Evolutionary conservation across 768 basidiomycete genomes (phyloP).

Genomic region (Mycena rebaudengoi): DNA sequence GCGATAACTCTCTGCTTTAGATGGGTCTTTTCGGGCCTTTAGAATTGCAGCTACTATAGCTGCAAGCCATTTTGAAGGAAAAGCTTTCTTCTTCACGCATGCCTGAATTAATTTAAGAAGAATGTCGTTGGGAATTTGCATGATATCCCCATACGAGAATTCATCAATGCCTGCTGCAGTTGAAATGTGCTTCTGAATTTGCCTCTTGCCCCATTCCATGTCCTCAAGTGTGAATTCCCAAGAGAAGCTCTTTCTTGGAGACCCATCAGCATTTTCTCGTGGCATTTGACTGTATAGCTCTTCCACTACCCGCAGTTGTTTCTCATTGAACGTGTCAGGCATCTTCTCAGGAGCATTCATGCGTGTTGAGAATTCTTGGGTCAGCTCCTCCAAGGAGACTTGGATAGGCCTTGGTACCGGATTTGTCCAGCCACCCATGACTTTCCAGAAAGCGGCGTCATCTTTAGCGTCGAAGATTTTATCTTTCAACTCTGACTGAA

Average conservation of each 20-base stretch:
- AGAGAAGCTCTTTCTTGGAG: constrained; percentile 6
- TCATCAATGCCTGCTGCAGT: too few species aligned
- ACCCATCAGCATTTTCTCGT: background rate
- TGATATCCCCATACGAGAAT: too few species aligned
- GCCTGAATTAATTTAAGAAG: too few species aligned
- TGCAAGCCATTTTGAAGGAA: too few species aligned
- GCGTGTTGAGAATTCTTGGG: background rate
- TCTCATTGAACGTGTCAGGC: constrained; percentile 3
- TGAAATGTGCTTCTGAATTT: too few species aligned
- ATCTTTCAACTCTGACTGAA: background rate
- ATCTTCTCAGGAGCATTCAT: constrained; percentile 1
- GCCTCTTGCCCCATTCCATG: too few species aligned
- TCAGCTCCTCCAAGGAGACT: background rate
- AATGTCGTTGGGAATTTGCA: too few species aligned
- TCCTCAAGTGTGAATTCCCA: background rate
- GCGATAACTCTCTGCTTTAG: too few species aligned
- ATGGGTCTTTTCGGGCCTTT: too few species aligned
- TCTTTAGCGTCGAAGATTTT: constrained; percentile 14
- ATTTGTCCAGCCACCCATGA: constrained; percentile 9
- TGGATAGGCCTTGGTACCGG: background rate
- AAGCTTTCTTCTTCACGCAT: too few species aligned
- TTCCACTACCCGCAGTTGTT: background rate
- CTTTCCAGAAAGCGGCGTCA: constrained; percentile 7
- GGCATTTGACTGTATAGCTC: background rate
- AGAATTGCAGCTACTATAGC: too few species aligned